phyloP scores from a whole-genome alignment of 2,329 filamentous ascomycete genomes.

The Plenodomus tracheiphilus region DNA sequence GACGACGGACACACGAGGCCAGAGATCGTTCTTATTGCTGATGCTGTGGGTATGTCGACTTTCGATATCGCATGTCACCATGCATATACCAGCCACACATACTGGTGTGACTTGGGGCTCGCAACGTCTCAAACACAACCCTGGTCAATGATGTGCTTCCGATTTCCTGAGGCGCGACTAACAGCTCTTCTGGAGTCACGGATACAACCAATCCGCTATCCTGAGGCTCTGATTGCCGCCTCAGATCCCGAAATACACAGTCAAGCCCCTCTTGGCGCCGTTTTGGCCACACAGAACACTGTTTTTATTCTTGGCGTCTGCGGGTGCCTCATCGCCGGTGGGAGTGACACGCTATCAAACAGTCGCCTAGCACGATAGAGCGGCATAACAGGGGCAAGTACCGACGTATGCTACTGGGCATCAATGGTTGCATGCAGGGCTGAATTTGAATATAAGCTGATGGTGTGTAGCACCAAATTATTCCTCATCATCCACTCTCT shows the following conservation, averaged over 20 bases:
- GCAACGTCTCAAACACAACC: constrained; percentile 2
- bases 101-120: neutral
- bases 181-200: neutral
- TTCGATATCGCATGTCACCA: neutral
- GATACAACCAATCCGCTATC: constrained; percentile 16
- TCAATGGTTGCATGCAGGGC: neutral
- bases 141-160: neutral
- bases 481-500: constrained; percentile 17
- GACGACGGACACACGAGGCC: too few relatives aligned
- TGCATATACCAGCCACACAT: neutral
- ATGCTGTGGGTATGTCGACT: too few relatives aligned
- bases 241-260: constrained; percentile 16
- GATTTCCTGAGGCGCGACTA: constrained; percentile 5
- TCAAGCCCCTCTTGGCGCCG: constrained; percentile 35
- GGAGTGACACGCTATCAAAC: constrained; percentile 17
- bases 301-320: constrained; percentile 26
- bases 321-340: constrained; percentile 23
- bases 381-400: constrained; percentile 19
- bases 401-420: constrained; percentile 9
- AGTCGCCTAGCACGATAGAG: constrained; percentile 5
- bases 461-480: constrained; percentile 14
- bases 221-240: constrained; percentile 20
- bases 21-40: too few relatives aligned
- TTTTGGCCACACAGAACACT: constrained; percentile 19
- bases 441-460: constrained; percentile 31